These are phyloP conservation scores for Globomyces pollinis-pini DNA, from an alignment of 192 early-diverging fungal species.

Conservation along the genomic window DNA sequence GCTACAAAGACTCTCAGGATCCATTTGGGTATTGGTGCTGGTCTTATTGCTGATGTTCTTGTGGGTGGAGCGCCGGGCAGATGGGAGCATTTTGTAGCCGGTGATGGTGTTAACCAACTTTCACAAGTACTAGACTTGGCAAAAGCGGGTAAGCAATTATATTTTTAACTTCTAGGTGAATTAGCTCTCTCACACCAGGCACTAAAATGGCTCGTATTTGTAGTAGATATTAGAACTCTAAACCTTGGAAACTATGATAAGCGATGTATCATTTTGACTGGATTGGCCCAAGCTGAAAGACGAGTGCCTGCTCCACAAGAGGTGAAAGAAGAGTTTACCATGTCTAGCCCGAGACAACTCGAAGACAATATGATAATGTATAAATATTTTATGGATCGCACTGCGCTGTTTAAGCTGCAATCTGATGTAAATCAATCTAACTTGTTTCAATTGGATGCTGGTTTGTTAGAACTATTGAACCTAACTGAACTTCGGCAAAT, in stretches of 20 bases:
- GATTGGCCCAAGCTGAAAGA: constrained; percentile 20
- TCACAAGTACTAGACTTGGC: constrained; percentile 40
- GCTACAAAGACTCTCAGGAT: constrained; percentile 31
- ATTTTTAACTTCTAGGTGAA: constrained; percentile 23
- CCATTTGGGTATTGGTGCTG: constrained; percentile 49
- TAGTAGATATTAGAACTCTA: constrained; percentile 32
- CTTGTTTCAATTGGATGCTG: constrained; percentile 29
- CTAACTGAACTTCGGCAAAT: constrained; percentile 43
- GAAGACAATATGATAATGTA: constrained; percentile 34
- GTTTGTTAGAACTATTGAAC: constrained; percentile 29
- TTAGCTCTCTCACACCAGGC: constrained; percentile 45
- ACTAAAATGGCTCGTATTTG: constrained; percentile 23
- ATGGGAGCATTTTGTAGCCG: constrained; percentile 51
- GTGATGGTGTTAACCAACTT: constrained; percentile 43
- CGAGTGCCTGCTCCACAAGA: constrained; percentile 16
- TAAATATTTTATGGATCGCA: constrained; percentile 39
- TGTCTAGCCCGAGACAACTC: constrained; percentile 9
- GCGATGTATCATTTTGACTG: constrained; percentile 33
- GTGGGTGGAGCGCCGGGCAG: constrained; percentile 34
- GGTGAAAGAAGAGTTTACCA: constrained; percentile 15
- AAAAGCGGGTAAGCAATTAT: constrained; percentile 33
- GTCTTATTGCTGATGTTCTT: constrained; percentile 37
- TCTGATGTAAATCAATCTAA: constrained; percentile 42
- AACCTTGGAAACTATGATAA: constrained; percentile 42
- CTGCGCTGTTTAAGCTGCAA: constrained; percentile 46